Percentiles rank a stretch among this genome's conserved stretches.
Evolutionary conservation across 1,284 basidiomycete species (phyloP).

Genomic region (Vanrija sp.): DNA sequence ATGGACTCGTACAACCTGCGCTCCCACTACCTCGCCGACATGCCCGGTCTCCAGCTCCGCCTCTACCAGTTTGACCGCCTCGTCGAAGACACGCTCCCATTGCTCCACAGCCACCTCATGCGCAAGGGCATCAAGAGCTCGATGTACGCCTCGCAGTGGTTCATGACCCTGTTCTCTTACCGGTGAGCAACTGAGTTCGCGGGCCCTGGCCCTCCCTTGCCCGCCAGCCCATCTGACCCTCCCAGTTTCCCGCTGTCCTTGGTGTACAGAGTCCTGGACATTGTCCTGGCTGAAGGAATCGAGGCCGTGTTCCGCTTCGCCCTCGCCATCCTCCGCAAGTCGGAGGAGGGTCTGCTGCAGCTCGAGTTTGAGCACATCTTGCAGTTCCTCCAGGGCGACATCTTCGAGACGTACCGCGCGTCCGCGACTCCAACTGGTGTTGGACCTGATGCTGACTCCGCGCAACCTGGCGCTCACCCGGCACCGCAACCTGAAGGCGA

Average conservation of each 20-base stretch:
- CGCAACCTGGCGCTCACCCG: no score
- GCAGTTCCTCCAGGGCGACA: conserved; percentile 67
- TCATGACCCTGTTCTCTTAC: conserved; percentile 94
- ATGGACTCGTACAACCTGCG: conserved; percentile 96
- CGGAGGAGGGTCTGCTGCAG: conserved; percentile 70
- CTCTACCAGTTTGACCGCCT: conserved; percentile 88
- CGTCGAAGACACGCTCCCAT: conserved; percentile 84
- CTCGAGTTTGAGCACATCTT: conserved; percentile 88
- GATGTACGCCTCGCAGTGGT: conserved; percentile 97
- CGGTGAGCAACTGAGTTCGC: conserved; percentile 54
- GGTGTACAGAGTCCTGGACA: conserved; percentile 83
- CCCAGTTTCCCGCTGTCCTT: conserved; percentile 87
- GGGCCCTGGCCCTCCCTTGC: no score
- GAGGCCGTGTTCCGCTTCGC: conserved; percentile 97
- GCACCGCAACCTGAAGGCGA: conserved; percentile 13
- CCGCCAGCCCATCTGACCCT: conserved; percentile 1
- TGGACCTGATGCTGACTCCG: no score
- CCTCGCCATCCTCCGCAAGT: conserved; percentile 77
- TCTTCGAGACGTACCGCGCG: conserved; percentile 71
- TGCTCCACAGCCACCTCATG: conserved; percentile 84
- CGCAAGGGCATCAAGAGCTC: conserved; percentile 91
- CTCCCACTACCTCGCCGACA: conserved; percentile 94
- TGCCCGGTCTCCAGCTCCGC: conserved; percentile 92
- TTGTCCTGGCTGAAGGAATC: conserved; percentile 88
- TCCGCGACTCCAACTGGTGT: not conserved